Percentiles rank a stretch among this genome's conserved stretches.
Conservation (phyloP, 345 rosid species). For the Firmiana major region DNA sequence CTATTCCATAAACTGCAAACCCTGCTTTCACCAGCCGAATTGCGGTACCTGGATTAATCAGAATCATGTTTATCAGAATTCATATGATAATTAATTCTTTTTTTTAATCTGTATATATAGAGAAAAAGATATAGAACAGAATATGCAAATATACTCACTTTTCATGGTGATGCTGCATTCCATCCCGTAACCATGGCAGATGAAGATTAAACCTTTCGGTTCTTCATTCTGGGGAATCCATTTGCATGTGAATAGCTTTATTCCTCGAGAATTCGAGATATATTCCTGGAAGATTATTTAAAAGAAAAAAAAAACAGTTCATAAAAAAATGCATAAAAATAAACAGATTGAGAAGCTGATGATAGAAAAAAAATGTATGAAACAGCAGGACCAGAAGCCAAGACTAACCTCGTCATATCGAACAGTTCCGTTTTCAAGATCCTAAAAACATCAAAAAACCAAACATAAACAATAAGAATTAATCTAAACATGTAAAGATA, state of each 20-base stretch:
- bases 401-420: neutral
- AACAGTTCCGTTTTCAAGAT: constrained; percentile 8
- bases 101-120: neutral
- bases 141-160: constrained; percentile 31
- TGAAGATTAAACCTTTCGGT: constrained; percentile 65
- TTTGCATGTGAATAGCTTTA: constrained; percentile 68
- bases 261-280: constrained; percentile 51
- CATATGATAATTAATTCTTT: neutral
- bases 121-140: no score
- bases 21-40: constrained; percentile 56
- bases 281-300: constrained; percentile 36
- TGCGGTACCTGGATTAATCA: constrained; percentile 54
- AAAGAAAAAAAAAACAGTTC: neutral
- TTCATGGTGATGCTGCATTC: constrained; percentile 89
- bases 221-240: constrained; percentile 60
- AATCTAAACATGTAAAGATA: no score
- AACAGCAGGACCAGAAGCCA: no score
- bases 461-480: neutral
- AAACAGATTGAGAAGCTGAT: neutral
- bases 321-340: neutral
- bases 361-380: no score
- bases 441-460: neutral
- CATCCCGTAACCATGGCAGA: constrained; percentile 93
- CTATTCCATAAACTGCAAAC: constrained; percentile 65
- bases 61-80: neutral